Evolutionary conservation across 176 grass and related monocot species (phyloP), one percentile per base, ranked within the genome.

Genomic region (Musa troglodytarum): DNA sequence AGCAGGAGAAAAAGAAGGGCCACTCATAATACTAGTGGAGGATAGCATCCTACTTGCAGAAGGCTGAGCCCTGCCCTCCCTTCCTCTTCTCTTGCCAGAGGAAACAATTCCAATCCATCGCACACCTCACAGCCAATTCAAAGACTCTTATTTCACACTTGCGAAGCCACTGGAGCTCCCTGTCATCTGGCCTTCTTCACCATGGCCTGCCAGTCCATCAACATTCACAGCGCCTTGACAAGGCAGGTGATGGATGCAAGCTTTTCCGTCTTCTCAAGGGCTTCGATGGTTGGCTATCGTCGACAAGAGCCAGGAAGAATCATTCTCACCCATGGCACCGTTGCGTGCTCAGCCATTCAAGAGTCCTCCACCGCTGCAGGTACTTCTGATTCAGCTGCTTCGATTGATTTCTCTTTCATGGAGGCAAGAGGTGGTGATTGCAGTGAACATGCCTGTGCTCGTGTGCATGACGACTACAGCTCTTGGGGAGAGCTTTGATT

Each of bases 361-460:
- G 68, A 70, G 28, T 70, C 68, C 3, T 70, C 68, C 68, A 70
- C 68, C 21, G 68, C 68, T 14, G 68, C 68, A 70, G 68, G 68
- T 70, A 20, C 34, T 43, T 43, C 3, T 6, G 34, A 6, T 43
- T 43, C 0, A 43, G 34, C 34, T 43, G 34, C 34, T 43, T 43
- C 34, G 6, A 43, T 4, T 43, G 34, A 43, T 6, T 43, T 43
- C 34, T 43, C 4, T 43, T 5, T 43, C 34, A 43, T 0, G 34
- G 34, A 43, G 0, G 34, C 0, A 6, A 43, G 34, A 43, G 34
- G 34, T 43, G 6, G 34, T 43, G 34, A 43, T 43, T 43, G 34
- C 34, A 5, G 34, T 43, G 34, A 4, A 5, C 34, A 43, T 3
- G 34, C 34, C 34, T 43, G 34, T 43, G 4, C 34, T 43, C 34